Evolutionary conservation across 2,329 filamentous ascomycete species (phyloP).

Genomic region (Dactylonectria estremocensis): DNA sequence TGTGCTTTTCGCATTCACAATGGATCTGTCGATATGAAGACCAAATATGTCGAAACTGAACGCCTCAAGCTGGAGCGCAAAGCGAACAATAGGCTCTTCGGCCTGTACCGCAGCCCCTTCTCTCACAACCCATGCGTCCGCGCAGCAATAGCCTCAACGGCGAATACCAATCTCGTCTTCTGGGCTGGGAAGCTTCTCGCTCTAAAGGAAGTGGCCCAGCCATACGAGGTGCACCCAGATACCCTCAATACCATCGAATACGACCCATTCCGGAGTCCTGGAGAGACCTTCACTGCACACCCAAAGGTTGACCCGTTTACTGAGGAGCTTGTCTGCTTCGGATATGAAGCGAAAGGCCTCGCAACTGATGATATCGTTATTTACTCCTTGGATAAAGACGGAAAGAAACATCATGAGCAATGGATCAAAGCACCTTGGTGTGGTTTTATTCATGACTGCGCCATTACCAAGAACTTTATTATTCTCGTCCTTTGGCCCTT

Average conservation of each 20-base stretch:
- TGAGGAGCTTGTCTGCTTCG: conserved; percentile 24
- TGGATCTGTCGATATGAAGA: conserved; percentile 10
- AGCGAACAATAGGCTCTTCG: conserved; percentile 12
- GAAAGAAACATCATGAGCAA: conserved; percentile 23
- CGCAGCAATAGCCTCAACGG: background rate
- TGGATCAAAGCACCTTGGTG: conserved; percentile 34
- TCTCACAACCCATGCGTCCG: conserved; percentile 20
- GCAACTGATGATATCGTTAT: conserved; percentile 25
- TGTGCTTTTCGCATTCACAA: conserved; percentile 22
- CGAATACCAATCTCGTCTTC: too few relatives aligned
- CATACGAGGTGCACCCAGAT: conserved; percentile 17
- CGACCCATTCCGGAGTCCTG: background rate
- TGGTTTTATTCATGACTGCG: conserved; percentile 11
- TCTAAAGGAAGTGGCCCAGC: conserved; percentile 5
- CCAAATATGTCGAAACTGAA: conserved; percentile 18
- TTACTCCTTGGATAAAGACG: conserved; percentile 11
- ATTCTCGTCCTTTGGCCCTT: conserved; percentile 28
- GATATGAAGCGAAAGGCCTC: conserved; percentile 33
- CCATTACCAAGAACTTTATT: conserved; percentile 26
- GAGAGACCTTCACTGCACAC: conserved; percentile 6
- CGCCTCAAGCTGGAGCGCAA: conserved; percentile 6
- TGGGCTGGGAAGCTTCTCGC: conserved; percentile 16
- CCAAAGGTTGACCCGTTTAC: conserved; percentile 29
- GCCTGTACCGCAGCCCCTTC: conserved; percentile 15
- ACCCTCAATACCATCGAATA: background rate